Evolutionary conservation across 2,329 filamentous ascomycete genomes (phyloP).

Genomic region (Colletotrichum somersetense): DNA sequence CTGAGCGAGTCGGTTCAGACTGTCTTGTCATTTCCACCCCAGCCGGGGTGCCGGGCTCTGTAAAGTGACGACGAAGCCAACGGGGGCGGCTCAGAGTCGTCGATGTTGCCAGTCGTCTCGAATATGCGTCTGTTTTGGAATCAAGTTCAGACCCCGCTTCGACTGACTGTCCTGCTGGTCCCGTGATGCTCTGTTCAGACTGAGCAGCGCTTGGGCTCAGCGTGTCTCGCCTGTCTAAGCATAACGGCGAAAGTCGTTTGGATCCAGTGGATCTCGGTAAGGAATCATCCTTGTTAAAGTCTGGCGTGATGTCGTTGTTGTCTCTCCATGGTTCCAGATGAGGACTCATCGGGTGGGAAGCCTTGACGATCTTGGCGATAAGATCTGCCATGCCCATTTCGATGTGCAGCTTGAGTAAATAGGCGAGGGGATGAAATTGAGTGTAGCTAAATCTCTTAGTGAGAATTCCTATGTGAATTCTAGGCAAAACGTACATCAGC

Average conservation of each 20-base stretch:
- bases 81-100: not conserved
- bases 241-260: constrained; percentile 3
- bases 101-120: not conserved
- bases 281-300: not conserved
- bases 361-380: constrained; percentile 53
- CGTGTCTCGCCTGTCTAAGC: not conserved
- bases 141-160: not conserved
- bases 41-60: not conserved
- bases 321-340: constrained; percentile 11
- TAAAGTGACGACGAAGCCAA: constrained; percentile 3
- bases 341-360: constrained; percentile 49
- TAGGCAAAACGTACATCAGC: constrained; percentile 43
- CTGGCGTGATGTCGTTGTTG: not conserved
- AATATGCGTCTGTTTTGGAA: not conserved
- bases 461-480: not conserved
- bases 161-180: not conserved
- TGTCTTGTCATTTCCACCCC: not conserved
- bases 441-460: constrained; percentile 43
- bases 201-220: not conserved
- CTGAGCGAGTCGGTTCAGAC: not conserved
- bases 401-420: constrained; percentile 63
- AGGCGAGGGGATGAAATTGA: constrained; percentile 59
- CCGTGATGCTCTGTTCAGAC: not conserved
- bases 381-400: constrained; percentile 65
- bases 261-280: constrained; percentile 7